phyloP scores from a whole-genome alignment of 2,329 filamentous ascomycete genomes.

The Fusarium caatingaense region DNA sequence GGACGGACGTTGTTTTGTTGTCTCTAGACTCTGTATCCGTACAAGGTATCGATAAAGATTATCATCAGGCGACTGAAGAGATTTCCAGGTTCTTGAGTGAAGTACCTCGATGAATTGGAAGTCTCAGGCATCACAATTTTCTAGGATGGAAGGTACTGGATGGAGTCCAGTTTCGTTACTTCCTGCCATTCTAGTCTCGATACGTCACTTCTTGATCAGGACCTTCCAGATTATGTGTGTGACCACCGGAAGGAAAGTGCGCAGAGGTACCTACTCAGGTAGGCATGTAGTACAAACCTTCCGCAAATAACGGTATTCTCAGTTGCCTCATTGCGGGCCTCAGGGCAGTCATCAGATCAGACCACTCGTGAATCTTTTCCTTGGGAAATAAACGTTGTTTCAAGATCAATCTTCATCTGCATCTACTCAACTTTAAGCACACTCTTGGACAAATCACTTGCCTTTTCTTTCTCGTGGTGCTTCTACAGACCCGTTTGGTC shows the following conservation, averaged over 20 bases:
- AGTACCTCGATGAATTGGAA: not conserved
- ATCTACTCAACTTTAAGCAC: conserved; percentile 30
- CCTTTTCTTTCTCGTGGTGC: conserved; percentile 21
- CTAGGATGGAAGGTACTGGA: not conserved
- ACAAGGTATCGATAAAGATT: conserved; percentile 23
- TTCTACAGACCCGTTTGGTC: conserved; percentile 19
- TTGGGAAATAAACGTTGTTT: conserved; percentile 27
- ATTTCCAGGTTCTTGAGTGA: conserved; percentile 2
- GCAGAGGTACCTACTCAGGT: not conserved
- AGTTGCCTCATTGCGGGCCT: conserved; percentile 16
- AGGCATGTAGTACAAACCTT: not conserved
- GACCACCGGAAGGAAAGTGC: not conserved
- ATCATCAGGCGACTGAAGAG: conserved; percentile 14
- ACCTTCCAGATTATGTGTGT: conserved; percentile 1
- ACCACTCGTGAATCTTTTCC: conserved; percentile 2
- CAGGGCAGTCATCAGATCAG: conserved; percentile 4
- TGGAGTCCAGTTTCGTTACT: not conserved
- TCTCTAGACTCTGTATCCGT: not conserved
- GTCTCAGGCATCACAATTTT: not conserved
- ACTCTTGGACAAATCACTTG: conserved; percentile 35
- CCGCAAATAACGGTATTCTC: not conserved
- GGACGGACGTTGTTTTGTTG: not conserved
- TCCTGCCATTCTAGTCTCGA: not conserved
- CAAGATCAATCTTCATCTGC: conserved; percentile 26
- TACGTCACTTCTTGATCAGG: not conserved